Conservation (phyloP, 2,329 filamentous ascomycete genomes). For the Aspergillus sp. region DNA sequence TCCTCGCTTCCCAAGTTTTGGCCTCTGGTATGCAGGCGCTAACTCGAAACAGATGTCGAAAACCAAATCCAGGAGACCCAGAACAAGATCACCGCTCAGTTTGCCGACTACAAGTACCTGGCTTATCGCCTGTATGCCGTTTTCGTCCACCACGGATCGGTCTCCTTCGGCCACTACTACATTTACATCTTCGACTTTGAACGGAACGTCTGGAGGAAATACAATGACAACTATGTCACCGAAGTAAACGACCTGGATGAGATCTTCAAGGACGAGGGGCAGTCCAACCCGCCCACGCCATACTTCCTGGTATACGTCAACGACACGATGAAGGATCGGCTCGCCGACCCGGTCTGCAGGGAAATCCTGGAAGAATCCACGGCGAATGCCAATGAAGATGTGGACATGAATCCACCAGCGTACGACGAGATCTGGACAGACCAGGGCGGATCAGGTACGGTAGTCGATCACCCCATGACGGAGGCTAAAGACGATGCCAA, state of each 20-base stretch:
- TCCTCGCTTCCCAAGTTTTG: not conserved
- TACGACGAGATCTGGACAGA: conserved; percentile 31
- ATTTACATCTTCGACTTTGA: conserved; percentile 93
- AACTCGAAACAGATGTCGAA: conserved; percentile 31
- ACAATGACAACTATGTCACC: conserved; percentile 84
- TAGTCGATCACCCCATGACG: conserved; percentile 18
- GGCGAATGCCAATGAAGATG: conserved; percentile 21
- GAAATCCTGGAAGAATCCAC: conserved; percentile 35
- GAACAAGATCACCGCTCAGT: conserved; percentile 58
- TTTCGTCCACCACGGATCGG: conserved; percentile 76
- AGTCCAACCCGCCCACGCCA: conserved; percentile 67
- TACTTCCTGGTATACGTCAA: conserved; percentile 84
- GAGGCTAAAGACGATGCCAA: conserved; percentile 10
- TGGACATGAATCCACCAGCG: conserved; percentile 33
- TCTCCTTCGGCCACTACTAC: conserved; percentile 87
- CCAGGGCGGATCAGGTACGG: conserved; percentile 32
- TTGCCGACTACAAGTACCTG: conserved; percentile 63
- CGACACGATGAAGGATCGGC: conserved; percentile 62
- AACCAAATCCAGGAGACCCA: conserved; percentile 54
- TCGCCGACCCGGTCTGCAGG: conserved; percentile 60
- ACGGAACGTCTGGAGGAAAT: conserved; percentile 80
- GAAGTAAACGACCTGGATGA: conserved; percentile 65
- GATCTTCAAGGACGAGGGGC: conserved; percentile 69
- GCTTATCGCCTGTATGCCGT: conserved; percentile 86
- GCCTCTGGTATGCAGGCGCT: conserved; percentile 7